Base-by-base conservation (phyloP, 2,329 filamentous ascomycete species). In the Lojkania enalia region DNA sequence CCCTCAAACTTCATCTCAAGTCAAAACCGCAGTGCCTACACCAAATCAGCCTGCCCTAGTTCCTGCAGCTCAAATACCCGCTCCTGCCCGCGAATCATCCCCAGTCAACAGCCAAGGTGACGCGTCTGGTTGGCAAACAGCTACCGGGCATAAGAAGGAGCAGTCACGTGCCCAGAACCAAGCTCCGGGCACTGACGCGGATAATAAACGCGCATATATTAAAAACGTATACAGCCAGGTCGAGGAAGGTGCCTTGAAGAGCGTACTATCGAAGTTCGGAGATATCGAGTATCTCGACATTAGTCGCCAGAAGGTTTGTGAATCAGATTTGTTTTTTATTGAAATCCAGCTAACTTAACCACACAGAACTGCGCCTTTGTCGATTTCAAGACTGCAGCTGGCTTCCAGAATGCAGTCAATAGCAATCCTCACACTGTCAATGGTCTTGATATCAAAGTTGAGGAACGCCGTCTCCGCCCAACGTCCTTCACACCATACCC, bases 141-240 rank as follows among this genome's bases (percentile, higher is more conserved):
- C 88, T 43, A 72, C 74, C 46, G 81, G 84, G 44, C 87, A 95
- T 71, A 86, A 86, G 60, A 94, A 94, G 78, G 85, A 89, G 66
- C 88, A 94, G 69, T 86, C 85, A 61, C 84, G 89, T 52, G 82
- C 81, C 39, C 86, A 88, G 70, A 82, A 84, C 42, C 77, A 83
- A 58, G 77, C 83, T 44, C 77, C 76, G 39, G 70, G 77, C 19
- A 67, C 74, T 35, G 87, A 91, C 63, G 87, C 89, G 63, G 86
- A 92, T 52, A 83, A 83, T 51, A 85, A 85, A 42, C 82, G 90
- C 57, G 94, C 87, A 15, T 97, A 96, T 71, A 90, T 99, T 71
- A 96, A 96, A 78, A 95, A 92, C 61, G 92, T 97, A 38, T 92
- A 85, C 38, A 90, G 95, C 23, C 91, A 90, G 74, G 85, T 99